Percentiles rank a stretch among this genome's conserved stretches.
Evolutionary conservation across 148 eudicot species (phyloP).

Genomic region (Salicornia ramosissima): DNA sequence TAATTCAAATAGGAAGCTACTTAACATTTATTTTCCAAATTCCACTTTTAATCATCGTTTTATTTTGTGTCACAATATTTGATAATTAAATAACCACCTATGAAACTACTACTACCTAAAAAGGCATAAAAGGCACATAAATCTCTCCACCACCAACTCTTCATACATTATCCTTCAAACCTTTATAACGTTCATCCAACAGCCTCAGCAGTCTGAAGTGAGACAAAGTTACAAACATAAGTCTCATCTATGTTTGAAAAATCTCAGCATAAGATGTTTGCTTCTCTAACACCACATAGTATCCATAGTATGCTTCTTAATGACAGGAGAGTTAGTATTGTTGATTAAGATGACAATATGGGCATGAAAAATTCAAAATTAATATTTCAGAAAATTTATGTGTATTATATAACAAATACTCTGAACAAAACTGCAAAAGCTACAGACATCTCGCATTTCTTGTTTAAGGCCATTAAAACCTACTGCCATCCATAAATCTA

Average conservation of each 20-base stretch:
- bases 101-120: too few relatives aligned
- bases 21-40: too few relatives aligned
- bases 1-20: too few relatives aligned
- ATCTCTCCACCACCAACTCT: constrained; percentile 99
- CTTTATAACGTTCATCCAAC: constrained; percentile 83
- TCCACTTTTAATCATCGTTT: too few relatives aligned
- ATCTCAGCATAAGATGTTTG: background rate
- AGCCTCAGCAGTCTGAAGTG: constrained; percentile 75
- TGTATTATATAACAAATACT: background rate
- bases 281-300: background rate
- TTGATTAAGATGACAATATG: too few relatives aligned
- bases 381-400: too few relatives aligned
- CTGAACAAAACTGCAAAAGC: background rate
- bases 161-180: constrained; percentile 88
- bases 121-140: constrained; percentile 81
- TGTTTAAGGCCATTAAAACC: too few relatives aligned
- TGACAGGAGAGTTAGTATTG: background rate
- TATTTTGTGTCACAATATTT: too few relatives aligned
- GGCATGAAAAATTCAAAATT: too few relatives aligned
- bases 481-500: too few relatives aligned
- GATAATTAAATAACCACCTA: too few relatives aligned
- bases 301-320: constrained; percentile 5
- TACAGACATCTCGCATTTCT: background rate
- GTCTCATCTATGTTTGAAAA: background rate
- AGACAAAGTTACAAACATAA: constrained; percentile 15